These are phyloP conservation scores for Globisporangium recalcitrans DNA, from an alignment of 352 stramenopile species.

Conservation along the genomic window DNA sequence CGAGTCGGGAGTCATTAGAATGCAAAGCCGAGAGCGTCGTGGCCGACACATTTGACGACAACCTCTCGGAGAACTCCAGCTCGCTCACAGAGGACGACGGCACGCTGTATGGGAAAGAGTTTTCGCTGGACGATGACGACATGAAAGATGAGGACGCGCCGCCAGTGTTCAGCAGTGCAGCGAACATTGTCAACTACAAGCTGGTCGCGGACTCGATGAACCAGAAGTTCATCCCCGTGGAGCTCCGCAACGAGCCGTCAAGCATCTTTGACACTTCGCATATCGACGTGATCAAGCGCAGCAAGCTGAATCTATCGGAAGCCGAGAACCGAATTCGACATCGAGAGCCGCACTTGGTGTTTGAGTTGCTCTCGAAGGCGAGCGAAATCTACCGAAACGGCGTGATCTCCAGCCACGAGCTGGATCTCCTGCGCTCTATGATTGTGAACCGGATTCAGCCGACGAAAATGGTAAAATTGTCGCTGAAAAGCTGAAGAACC, in stretches of 20 bases:
- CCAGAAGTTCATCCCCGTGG: slow-evolving; percentile 67
- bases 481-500: background rate
- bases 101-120: slow-evolving; percentile 80
- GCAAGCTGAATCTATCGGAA: slow-evolving; percentile 73
- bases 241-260: slow-evolving; percentile 49
- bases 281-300: slow-evolving; percentile 80
- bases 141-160: slow-evolving; percentile 47
- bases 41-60: slow-evolving; percentile 53
- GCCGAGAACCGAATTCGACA: slow-evolving; percentile 81
- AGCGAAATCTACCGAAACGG: slow-evolving; percentile 81
- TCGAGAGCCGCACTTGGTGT: slow-evolving; percentile 76
- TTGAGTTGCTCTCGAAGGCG: slow-evolving; percentile 76
- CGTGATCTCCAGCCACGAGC: slow-evolving; percentile 74
- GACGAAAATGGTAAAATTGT: slow-evolving; percentile 62
- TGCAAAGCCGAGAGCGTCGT: slow-evolving; percentile 28
- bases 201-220: slow-evolving; percentile 82
- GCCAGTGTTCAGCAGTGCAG: slow-evolving; percentile 46
- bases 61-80: slow-evolving; percentile 60
- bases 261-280: slow-evolving; percentile 67
- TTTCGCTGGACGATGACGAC: slow-evolving; percentile 40
- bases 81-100: slow-evolving; percentile 72
- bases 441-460: slow-evolving; percentile 78
- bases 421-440: slow-evolving; percentile 70
- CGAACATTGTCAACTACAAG: slow-evolving; percentile 59
- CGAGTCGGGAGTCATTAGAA: slow-evolving; percentile 40